Conservation (phyloP, 1,284 basidiomycete genomes). For the Trametes sp. region DNA sequence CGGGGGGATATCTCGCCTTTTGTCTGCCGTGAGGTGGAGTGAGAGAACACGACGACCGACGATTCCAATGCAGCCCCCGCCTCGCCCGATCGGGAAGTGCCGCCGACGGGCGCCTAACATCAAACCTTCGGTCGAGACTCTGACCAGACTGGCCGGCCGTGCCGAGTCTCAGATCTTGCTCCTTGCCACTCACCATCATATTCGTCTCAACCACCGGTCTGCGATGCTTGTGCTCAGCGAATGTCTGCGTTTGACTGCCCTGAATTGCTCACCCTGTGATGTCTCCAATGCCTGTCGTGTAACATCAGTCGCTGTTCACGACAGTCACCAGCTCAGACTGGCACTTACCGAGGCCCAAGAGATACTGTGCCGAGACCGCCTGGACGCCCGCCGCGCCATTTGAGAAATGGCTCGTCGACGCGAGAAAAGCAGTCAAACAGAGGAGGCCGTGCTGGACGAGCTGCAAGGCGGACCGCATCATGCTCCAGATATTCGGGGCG, state of each 20-base stretch:
- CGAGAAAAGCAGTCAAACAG: conserved; percentile 37
- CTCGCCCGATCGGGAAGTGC: not conserved
- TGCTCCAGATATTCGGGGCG: conserved; percentile 34
- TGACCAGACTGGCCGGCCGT: no score
- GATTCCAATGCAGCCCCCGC: conserved; percentile 4
- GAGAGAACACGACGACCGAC: not conserved
- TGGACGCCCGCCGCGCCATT: conserved; percentile 19
- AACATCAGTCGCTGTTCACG: not conserved
- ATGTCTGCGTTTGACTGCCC: no score
- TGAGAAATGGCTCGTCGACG: conserved; percentile 31
- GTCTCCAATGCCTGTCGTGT: conserved; percentile 68
- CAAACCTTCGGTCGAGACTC: not conserved
- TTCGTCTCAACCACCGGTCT: conserved; percentile 82
- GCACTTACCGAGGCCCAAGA: conserved; percentile 62
- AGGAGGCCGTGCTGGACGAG: conserved; percentile 37
- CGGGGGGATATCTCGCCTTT: not conserved
- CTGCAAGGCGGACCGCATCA: conserved; percentile 33
- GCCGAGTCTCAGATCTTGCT: conserved; percentile 6
- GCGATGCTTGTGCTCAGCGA: conserved; percentile 4
- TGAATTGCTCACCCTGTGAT: conserved; percentile 67
- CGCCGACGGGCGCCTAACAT: not conserved
- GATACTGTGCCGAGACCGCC: conserved; percentile 50
- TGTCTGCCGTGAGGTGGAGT: not conserved
- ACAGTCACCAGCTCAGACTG: not conserved
- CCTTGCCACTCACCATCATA: conserved; percentile 75